phyloP scores from a whole-genome alignment of 108 stramenopile species.

The Craspedostauros australis region DNA sequence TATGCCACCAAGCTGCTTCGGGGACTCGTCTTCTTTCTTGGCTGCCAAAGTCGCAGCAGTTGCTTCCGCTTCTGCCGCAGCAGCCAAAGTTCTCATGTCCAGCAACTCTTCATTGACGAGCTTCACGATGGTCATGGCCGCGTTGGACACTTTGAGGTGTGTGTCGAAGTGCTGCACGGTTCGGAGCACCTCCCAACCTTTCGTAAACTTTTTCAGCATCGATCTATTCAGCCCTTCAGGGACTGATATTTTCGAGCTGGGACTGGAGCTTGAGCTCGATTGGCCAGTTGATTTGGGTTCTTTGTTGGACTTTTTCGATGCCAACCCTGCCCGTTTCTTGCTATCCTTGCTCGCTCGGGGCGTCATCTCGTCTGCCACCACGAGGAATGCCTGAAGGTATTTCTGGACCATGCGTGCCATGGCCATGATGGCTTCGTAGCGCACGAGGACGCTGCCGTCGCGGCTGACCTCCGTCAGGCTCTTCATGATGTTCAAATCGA shows the following conservation, averaged over 20 bases:
- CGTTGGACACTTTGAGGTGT: constrained; percentile 52
- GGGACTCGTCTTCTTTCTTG: constrained; percentile 6
- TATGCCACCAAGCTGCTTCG: constrained; percentile 19
- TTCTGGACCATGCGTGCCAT: constrained; percentile 63
- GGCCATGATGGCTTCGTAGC: constrained; percentile 78
- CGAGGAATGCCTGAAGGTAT: constrained; percentile 72
- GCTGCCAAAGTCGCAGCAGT: constrained; percentile 13
- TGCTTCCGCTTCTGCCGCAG: neutral
- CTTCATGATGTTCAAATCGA: constrained; percentile 35
- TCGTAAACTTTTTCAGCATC: constrained; percentile 40
- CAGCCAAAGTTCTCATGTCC: constrained; percentile 15
- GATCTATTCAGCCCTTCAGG: constrained; percentile 38
- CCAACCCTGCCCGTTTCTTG: constrained; percentile 17
- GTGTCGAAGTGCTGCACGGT: constrained; percentile 68
- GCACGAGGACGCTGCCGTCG: constrained; percentile 78
- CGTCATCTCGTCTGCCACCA: constrained; percentile 57
- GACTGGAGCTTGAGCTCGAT: neutral
- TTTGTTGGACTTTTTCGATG: constrained; percentile 3
- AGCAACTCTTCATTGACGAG: constrained; percentile 69
- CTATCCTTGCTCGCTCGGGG: neutral
- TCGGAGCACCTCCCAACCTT: constrained; percentile 67
- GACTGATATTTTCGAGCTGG: constrained; percentile 18
- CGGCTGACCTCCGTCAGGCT: constrained; percentile 14
- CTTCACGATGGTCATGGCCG: constrained; percentile 57
- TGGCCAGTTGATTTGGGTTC: neutral